Percentiles rank a stretch among this genome's conserved stretches.
These are phyloP conservation scores for Komagataella populi DNA, from an alignment of 805 yeast genomes.

Conservation along the genomic window DNA sequence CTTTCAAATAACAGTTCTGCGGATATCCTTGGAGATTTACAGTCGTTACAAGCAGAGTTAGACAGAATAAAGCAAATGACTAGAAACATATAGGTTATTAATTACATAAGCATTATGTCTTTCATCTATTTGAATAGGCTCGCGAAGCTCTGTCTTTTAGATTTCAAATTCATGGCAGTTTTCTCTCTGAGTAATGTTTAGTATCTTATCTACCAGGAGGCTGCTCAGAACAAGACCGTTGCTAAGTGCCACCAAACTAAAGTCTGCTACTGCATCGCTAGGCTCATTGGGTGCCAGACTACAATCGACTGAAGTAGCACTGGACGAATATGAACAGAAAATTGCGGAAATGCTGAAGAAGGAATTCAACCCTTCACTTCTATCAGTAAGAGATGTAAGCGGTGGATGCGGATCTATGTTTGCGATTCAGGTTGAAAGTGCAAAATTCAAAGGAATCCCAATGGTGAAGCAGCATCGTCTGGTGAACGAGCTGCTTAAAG, in stretches of 20 bases:
- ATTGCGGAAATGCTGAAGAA: conserved; percentile 41
- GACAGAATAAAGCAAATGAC: conserved; percentile 17
- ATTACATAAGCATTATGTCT: not conserved
- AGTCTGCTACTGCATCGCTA: not conserved
- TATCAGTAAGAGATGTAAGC: conserved; percentile 70
- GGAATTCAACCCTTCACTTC: conserved; percentile 43
- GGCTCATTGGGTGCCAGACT: not conserved
- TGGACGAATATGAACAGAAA: conserved; percentile 52
- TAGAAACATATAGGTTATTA: not conserved
- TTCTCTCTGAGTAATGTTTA: not conserved
- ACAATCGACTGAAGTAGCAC: conserved; percentile 6
- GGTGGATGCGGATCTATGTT: conserved; percentile 99
- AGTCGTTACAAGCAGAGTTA: conserved; percentile 58
- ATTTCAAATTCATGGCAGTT: not conserved
- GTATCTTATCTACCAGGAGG: not conserved
- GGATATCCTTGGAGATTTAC: conserved; percentile 43
- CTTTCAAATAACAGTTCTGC: not conserved
- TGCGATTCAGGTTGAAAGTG: conserved; percentile 66
- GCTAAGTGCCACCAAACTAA: not conserved
- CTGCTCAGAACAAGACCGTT: not conserved
- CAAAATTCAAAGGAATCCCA: conserved; percentile 61
- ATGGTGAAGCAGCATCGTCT: conserved; percentile 88
- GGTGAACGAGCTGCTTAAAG: conserved; percentile 70
- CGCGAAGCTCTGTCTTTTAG: not conserved
- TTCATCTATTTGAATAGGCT: not conserved